Percentiles rank a stretch among this genome's conserved stretches.
phyloP scores from a whole-genome alignment of 805 yeast genomes.

The Ogataea ramenticola region DNA sequence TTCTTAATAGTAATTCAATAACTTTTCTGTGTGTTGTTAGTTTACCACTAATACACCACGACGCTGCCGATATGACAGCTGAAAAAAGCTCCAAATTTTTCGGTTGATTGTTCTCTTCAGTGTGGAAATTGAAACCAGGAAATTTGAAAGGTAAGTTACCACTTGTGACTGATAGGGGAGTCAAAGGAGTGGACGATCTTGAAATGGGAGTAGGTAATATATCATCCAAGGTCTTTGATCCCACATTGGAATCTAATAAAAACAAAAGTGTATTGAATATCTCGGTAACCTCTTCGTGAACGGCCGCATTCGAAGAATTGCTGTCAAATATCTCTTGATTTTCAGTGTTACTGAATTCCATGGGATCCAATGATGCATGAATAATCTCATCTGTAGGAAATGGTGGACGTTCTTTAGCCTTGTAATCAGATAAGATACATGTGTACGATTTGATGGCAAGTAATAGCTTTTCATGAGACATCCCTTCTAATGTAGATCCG shows the following conservation, averaged over 20 bases:
- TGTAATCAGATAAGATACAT: conserved; percentile 59
- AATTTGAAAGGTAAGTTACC: conserved; percentile 28
- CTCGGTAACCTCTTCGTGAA: conserved; percentile 67
- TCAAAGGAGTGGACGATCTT: conserved; percentile 1
- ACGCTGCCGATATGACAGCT: conserved; percentile 60
- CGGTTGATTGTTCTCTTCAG: conserved; percentile 21
- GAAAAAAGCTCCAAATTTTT: conserved; percentile 57
- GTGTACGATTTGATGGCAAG: conserved; percentile 67
- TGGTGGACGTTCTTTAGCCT: conserved; percentile 50
- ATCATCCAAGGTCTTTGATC: conserved; percentile 26
- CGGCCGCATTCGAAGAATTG: conserved; percentile 37
- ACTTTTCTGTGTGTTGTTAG: conserved; percentile 52
- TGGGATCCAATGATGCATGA: conserved; percentile 25
- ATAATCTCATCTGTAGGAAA: conserved; percentile 60
- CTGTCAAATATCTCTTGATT: conserved; percentile 36
- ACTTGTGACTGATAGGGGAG: conserved; percentile 8
- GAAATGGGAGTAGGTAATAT: conserved; percentile 11
- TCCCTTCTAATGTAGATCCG: conserved; percentile 49
- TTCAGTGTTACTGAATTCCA: conserved; percentile 23
- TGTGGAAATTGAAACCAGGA: conserved; percentile 31
- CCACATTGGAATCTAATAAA: conserved; percentile 54
- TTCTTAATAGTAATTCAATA: conserved; percentile 71
- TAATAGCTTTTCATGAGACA: conserved; percentile 63
- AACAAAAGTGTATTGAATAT: conserved; percentile 48
- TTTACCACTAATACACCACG: conserved; percentile 51